Base-by-base conservation (phyloP, 176 grass and related monocot species). In the Carex scoparia region DNA sequence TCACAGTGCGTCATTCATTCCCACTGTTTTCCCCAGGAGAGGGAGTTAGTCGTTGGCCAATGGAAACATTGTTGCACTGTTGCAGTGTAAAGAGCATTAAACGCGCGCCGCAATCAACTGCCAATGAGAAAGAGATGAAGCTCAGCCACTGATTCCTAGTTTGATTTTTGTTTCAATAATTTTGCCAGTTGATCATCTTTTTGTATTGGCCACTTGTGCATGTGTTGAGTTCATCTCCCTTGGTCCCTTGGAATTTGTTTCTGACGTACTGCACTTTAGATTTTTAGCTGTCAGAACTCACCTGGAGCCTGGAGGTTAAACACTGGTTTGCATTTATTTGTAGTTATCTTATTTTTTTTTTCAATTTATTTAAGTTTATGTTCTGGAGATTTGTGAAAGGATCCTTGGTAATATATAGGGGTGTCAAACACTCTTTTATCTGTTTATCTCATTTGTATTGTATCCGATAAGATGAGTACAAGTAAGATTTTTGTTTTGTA, bases 41-140 rank as follows among this genome's bases (percentile, higher is more conserved):
- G 80, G 23, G 67, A 68, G 80, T 80, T 81, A 69, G 55, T 68
- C 38, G 61, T 86, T 54, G 7, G 44, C 65, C 31, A 81, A 59
- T 63, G 13, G 7, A 48, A 83, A 1, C 35, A 23, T 68, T 58
- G 33, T 35, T 2, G 1, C 23, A 23, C 3, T 35, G 14, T 16
- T 57, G 11, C 14, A 15, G 70, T 40, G 49, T 53, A 69, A 54
- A 67, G 13, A 15, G 65, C 10, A 42, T 15, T 64, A 1, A 75
- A 85, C 77, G 65, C 18, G 56, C 54, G 67, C 67, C 54, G 71
- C 84, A 85, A 61, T 63, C 31, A 63, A 23, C 51, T 13, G n/a
- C 67, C 40, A 85, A 85, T 61, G n/a, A 62, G 58, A 19, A 18
- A 27, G 18, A 73, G 53, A 56, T 62, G 32, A 42, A 31, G 16